phyloP scores from a whole-genome alignment of 2,329 filamentous ascomycete species.

The Penicillium hesseltinei region DNA sequence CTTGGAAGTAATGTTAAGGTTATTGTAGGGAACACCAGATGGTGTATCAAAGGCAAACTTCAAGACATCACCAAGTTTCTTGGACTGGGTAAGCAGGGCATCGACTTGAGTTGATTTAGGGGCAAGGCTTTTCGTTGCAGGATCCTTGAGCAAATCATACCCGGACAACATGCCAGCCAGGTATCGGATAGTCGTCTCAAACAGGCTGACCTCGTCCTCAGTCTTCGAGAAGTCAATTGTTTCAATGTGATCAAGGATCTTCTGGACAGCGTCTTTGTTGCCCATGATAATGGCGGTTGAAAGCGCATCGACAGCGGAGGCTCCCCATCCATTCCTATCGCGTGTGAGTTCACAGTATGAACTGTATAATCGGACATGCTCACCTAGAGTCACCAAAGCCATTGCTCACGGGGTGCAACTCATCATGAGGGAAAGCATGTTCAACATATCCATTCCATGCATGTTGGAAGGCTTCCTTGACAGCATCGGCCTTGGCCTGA shows the following conservation, averaged over 20 bases:
- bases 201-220: slow-evolving; percentile 65
- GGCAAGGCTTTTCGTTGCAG: slow-evolving; percentile 52
- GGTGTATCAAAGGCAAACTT: slow-evolving; percentile 76
- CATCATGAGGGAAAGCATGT: slow-evolving; percentile 76
- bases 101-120: slow-evolving; percentile 52
- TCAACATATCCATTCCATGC: slow-evolving; percentile 72
- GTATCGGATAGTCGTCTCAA: slow-evolving; percentile 89
- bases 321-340: slow-evolving; percentile 76
- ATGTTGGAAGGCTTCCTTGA: slow-evolving; percentile 67
- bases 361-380: slow-evolving; percentile 12
- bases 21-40: slow-evolving; percentile 71
- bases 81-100: slow-evolving; percentile 64
- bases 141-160: slow-evolving; percentile 65
- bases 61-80: slow-evolving; percentile 67
- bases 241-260: slow-evolving; percentile 69
- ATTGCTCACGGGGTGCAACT: slow-evolving; percentile 67
- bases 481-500: slow-evolving; percentile 52
- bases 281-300: slow-evolving; percentile 78
- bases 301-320: slow-evolving; percentile 76
- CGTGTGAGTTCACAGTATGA: neutral
- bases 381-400: slow-evolving; percentile 67
- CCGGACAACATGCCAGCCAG: slow-evolving; percentile 76
- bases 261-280: slow-evolving; percentile 63
- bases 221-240: slow-evolving; percentile 69
- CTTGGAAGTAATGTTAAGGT: slow-evolving; percentile 58